phyloP scores from a whole-genome alignment of 2,329 filamentous ascomycete species.

The Graphiopsis chlorocephala region DNA sequence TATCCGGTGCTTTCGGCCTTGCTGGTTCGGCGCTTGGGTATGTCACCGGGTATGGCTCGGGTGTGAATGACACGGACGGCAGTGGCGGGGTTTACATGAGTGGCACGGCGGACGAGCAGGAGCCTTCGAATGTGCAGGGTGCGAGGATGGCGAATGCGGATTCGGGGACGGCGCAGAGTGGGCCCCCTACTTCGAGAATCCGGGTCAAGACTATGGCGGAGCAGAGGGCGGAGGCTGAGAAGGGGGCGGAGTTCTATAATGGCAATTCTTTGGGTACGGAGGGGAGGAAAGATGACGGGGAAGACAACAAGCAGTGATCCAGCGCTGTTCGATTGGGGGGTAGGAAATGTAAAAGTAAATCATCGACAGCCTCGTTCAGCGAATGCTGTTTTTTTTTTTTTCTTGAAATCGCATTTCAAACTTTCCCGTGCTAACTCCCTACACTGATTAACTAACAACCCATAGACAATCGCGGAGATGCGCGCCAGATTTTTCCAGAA shows the following conservation, averaged over 20 bases:
- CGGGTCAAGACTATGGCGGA: slow-evolving; percentile 48
- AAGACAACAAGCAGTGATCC: slow-evolving; percentile 21
- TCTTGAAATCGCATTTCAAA: not conserved
- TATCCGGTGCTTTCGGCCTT: slow-evolving; percentile 35
- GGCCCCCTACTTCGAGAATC: slow-evolving; percentile 27
- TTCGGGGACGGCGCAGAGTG: slow-evolving; percentile 8
- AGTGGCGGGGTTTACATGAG: slow-evolving; percentile 25
- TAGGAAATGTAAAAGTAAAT: not conserved
- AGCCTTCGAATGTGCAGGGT: slow-evolving; percentile 23
- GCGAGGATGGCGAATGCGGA: slow-evolving; percentile 22
- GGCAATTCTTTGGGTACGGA: slow-evolving; percentile 73
- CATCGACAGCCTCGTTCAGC: not conserved
- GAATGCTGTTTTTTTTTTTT: not conserved
- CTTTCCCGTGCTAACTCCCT: not conserved
- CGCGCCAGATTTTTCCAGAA: not conserved
- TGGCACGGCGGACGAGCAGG: slow-evolving; percentile 26
- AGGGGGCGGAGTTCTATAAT: slow-evolving; percentile 71
- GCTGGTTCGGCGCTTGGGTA: slow-evolving; percentile 34
- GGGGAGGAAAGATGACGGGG: slow-evolving; percentile 55
- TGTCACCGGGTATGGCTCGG: slow-evolving; percentile 21
- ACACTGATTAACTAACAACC: not conserved
- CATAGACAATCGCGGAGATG: too few species aligned
- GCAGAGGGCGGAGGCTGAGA: slow-evolving; percentile 37
- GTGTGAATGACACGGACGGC: not conserved
- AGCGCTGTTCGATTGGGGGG: not conserved